Conservation (phyloP, 768 basidiomycete genomes). For the Macrolepiota dolichaula region DNA sequence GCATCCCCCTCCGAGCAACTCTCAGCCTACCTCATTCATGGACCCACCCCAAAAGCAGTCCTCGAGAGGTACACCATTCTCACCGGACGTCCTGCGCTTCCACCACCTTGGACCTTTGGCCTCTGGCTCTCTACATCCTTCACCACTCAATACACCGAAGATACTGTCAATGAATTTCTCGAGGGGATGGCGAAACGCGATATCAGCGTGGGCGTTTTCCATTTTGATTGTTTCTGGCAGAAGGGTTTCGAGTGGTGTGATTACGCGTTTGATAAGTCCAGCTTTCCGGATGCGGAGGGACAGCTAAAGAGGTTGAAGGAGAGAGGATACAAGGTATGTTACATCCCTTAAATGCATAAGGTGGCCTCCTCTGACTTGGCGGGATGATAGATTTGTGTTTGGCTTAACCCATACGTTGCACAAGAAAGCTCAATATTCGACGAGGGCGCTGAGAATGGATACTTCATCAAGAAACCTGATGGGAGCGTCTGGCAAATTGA, state of each 20-base stretch:
- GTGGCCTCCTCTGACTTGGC: background rate
- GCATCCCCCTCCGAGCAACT: slow-evolving; percentile 36
- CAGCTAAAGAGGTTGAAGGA: slow-evolving; percentile 31
- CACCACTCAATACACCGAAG: slow-evolving; percentile 40
- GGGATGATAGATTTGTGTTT: slow-evolving; percentile 20
- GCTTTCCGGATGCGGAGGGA: slow-evolving; percentile 41
- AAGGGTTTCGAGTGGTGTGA: slow-evolving; percentile 35
- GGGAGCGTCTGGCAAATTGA: slow-evolving; percentile 38
- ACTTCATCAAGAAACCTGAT: slow-evolving; percentile 43
- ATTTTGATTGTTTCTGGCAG: slow-evolving; percentile 45
- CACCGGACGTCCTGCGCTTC: slow-evolving; percentile 39
- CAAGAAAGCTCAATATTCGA: slow-evolving; percentile 38
- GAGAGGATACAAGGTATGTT: slow-evolving; percentile 37
- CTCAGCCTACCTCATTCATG: slow-evolving; percentile 40
- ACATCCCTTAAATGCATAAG: slow-evolving; percentile 11
- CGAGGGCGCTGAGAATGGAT: slow-evolving; percentile 38
- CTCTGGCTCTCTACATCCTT: slow-evolving; percentile 49
- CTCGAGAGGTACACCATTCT: slow-evolving; percentile 31
- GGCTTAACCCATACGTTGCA: slow-evolving; percentile 43
- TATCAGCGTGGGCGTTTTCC: slow-evolving; percentile 39
- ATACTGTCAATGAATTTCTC: slow-evolving; percentile 41
- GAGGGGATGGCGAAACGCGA: slow-evolving; percentile 38
- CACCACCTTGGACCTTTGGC: slow-evolving; percentile 47
- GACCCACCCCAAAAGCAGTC: slow-evolving; percentile 27
- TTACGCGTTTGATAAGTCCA: slow-evolving; percentile 43